Base-by-base conservation (phyloP, 2,329 filamentous ascomycete species). In the Exophiala alcalophila region DNA sequence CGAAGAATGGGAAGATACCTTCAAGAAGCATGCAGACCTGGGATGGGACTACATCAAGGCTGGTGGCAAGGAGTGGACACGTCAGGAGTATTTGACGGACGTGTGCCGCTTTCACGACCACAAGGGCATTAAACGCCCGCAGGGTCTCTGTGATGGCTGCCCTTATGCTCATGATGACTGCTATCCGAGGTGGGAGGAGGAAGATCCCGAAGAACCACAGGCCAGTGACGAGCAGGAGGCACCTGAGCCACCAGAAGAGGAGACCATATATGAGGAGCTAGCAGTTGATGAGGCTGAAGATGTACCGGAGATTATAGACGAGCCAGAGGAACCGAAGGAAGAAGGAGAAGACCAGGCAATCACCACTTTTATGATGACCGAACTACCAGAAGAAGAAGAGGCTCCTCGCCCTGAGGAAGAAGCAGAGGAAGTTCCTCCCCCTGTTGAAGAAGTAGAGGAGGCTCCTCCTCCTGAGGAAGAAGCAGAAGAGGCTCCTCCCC, bases 71-170 rank as follows among this genome's bases (percentile, higher is more conserved):
- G 43, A 47, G 10, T 53, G 50, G 50, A 40, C 40, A 11, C 16
- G n/a, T n/a, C 28, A 48, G 30, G 43, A 32, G 14, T 53, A 53
- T 31, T 33, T 53, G 10, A 29, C 44, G 2, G 41, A 36, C 7
- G 28, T 36, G 6, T 53, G 50, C 25, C 47, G 43, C 2, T 53
- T 50, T 23, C 50, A 53, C 18, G 48, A 53, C 20, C 50, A 53
- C 21, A 23, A 48, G 15, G 47, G 34, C 41, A 25, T 36, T 31
- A 18, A 31, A 34, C 23, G 34, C 36, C 28, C 40, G 26, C 31
- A 28, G 26, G 5, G 21, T 25, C 14, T 24, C 28, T 44, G 47
- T 36, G 47, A 53, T 28, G 47, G 47, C 2, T 53, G 50, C 35
- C 44, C 47, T 5, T 50, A 42, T 43, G 40, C 47, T 10, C 18